These are phyloP conservation scores for Orbilia quercus DNA, from an alignment of 2,329 filamentous ascomycete species.

Conservation along the genomic window DNA sequence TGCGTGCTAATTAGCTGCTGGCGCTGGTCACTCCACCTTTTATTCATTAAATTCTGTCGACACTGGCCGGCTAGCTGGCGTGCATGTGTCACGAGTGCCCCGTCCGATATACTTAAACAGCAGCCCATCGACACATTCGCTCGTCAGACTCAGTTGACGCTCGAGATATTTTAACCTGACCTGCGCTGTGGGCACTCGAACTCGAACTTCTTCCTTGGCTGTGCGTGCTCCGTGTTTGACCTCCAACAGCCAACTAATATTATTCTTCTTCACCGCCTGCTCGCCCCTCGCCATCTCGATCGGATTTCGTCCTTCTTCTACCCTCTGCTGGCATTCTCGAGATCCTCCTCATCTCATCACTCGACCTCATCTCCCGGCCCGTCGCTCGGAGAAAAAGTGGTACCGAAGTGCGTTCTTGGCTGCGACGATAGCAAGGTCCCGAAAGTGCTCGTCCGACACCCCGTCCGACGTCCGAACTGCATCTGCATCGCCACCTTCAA, in stretches of 20 bases:
- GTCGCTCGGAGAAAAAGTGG: background rate
- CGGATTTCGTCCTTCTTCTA: background rate
- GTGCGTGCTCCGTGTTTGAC: too few relatives aligned
- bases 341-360: background rate
- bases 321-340: slow-evolving; percentile 11
- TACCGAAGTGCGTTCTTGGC: slow-evolving; percentile 6
- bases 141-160: too few relatives aligned
- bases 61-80: slow-evolving; percentile 26
- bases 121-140: too few relatives aligned
- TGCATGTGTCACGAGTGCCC: slow-evolving; percentile 42
- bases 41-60: slow-evolving; percentile 16
- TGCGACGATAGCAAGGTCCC: slow-evolving; percentile 1
- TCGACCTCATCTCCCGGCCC: background rate
- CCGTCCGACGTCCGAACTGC: slow-evolving; percentile 1
- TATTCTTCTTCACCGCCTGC: background rate
- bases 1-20: slow-evolving; percentile 23
- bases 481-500: background rate
- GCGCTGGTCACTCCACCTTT: slow-evolving; percentile 30
- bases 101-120: slow-evolving; percentile 1
- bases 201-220: too few relatives aligned
- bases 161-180: too few relatives aligned
- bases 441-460: slow-evolving; percentile 42
- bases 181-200: too few relatives aligned
- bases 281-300: background rate
- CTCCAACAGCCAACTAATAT: too few relatives aligned